A percentile compares a stretch with the other conserved stretches of the same genome.
Conservation (phyloP, 441 rosid species). For the Adansonia grandidieri region DNA sequence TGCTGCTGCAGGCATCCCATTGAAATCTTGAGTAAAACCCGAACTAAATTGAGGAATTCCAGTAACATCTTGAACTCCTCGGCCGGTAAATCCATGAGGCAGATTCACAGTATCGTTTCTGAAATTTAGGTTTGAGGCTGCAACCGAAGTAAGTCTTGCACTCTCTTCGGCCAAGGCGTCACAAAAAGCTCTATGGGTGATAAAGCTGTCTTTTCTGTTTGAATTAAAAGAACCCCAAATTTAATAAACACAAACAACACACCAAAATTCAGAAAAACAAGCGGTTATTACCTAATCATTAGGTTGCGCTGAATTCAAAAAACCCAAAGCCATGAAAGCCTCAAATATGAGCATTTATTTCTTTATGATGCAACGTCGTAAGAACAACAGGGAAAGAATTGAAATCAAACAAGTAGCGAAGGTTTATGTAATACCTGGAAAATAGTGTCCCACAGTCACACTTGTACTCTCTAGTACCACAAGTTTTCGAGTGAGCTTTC, state of each 20-base stretch:
- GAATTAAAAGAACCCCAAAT: constrained; percentile 21
- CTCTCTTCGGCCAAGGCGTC: constrained; percentile 53
- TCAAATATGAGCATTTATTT: constrained; percentile 48
- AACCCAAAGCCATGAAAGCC: constrained; percentile 35
- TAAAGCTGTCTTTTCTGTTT: constrained; percentile 57
- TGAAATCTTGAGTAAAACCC: constrained; percentile 55
- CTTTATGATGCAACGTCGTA: constrained; percentile 34
- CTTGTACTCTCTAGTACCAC: constrained; percentile 57
- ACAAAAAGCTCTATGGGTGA: constrained; percentile 52
- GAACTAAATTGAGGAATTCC: constrained; percentile 54
- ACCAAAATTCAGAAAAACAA: not conserved
- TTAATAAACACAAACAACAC: not conserved
- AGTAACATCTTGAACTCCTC: constrained; percentile 53
- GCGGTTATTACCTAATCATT: constrained; percentile 28
- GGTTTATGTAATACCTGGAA: constrained; percentile 34
- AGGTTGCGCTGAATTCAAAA: constrained; percentile 36
- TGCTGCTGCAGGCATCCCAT: constrained; percentile 40
- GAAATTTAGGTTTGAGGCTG: constrained; percentile 57
- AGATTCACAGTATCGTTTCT: constrained; percentile 51
- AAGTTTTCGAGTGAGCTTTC: constrained; percentile 60
- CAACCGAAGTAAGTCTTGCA: constrained; percentile 44
- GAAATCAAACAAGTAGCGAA: not conserved
- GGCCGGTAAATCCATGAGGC: constrained; percentile 53
- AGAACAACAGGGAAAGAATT: constrained; percentile 30
- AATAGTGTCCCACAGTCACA: constrained; percentile 46